These are phyloP conservation scores for Fraxinus angustifolia DNA, from an alignment of 305 asterid species.

Conservation along the genomic window DNA sequence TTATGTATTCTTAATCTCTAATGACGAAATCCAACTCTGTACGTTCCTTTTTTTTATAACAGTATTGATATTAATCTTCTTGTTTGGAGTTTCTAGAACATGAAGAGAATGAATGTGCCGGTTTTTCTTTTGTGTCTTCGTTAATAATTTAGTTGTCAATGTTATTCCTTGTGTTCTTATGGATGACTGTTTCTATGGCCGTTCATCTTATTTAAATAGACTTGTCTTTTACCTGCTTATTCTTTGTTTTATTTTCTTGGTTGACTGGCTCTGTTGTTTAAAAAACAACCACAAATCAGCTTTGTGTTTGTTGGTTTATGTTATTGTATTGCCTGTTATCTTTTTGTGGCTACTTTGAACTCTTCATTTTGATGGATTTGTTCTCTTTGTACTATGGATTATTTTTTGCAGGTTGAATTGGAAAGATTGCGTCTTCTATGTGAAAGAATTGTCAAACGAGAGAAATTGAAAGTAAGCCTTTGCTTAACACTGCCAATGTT, in stretches of 20 bases:
- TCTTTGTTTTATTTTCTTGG: background rate
- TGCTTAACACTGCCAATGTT: slow-evolving; percentile 9
- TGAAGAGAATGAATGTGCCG: background rate
- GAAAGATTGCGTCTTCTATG: slow-evolving; percentile 96
- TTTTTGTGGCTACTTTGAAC: background rate
- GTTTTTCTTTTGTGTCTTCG: background rate
- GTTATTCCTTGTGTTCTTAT: background rate
- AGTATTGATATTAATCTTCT: background rate
- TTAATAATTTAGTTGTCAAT: background rate
- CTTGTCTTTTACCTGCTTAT: background rate
- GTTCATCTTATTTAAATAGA: background rate
- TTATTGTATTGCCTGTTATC: background rate
- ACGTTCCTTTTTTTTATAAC: background rate
- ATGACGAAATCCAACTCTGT: background rate
- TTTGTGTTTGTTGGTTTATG: background rate
- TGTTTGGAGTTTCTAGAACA: background rate
- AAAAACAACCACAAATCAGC: background rate
- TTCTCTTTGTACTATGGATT: background rate
- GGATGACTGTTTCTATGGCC: background rate
- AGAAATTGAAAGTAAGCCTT: slow-evolving; percentile 80
- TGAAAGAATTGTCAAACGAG: slow-evolving; percentile 87
- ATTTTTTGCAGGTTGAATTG: slow-evolving; percentile 72
- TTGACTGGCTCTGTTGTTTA: slow-evolving; percentile 1
- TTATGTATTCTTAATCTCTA: background rate
- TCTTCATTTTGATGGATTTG: background rate